A percentile compares a stretch with the other conserved stretches of the same genome.
phyloP scores from a whole-genome alignment of 192 early-diverging fungal genomes.

The Entomortierella parvispora region DNA sequence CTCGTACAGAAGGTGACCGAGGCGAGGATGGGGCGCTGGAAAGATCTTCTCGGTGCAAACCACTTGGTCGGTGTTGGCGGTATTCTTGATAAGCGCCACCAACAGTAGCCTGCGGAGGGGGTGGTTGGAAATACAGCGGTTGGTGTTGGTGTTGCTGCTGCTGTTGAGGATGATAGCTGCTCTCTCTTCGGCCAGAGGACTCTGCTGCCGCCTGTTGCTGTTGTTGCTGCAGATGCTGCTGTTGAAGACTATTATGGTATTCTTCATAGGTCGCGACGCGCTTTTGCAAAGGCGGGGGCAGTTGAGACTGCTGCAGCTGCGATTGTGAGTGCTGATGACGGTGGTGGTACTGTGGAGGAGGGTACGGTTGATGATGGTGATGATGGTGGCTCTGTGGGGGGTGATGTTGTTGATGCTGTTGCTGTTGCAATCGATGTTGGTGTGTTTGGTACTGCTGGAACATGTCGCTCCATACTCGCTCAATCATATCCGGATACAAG shows the following conservation, averaged over 20 bases:
- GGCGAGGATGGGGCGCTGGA: slow-evolving; percentile 35
- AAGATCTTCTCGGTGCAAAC: slow-evolving; percentile 27
- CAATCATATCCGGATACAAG: slow-evolving; percentile 27
- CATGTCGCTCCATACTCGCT: slow-evolving; percentile 41
- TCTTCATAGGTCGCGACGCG: slow-evolving; percentile 36
- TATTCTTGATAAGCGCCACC: not conserved
- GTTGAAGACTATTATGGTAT: slow-evolving; percentile 17
- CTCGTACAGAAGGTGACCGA: slow-evolving; percentile 8
- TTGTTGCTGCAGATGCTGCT: too few relatives aligned
- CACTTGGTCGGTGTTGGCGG: slow-evolving; percentile 2
- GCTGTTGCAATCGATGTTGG: slow-evolving; percentile 10
- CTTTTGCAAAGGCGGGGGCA: not conserved
- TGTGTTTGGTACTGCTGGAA: slow-evolving; percentile 16
- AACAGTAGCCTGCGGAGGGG: not conserved
- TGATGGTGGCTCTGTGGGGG: slow-evolving; percentile 4
- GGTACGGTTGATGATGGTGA: not conserved
- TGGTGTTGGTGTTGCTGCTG: not conserved
- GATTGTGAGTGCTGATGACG: not conserved
- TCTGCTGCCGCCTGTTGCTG: not conserved
- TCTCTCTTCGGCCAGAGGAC: slow-evolving; percentile 7
- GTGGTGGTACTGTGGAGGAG: not conserved
- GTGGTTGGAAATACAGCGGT: not conserved
- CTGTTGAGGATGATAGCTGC: not conserved
- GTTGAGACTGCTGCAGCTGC: not conserved
- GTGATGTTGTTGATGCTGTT: not conserved